phyloP scores from a whole-genome alignment of 306 rosid species.

The Glycine soja region DNA sequence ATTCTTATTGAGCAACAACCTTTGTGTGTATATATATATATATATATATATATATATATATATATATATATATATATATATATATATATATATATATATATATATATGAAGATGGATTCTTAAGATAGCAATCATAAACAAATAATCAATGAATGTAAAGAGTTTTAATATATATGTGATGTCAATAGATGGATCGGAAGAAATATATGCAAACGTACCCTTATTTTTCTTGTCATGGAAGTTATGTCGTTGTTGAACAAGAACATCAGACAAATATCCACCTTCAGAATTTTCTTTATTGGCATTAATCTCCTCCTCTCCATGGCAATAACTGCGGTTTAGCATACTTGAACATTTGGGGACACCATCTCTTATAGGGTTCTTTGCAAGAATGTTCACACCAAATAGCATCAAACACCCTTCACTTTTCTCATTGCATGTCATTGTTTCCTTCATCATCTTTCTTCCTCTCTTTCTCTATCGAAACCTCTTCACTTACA shows the following conservation, averaged over 20 bases:
- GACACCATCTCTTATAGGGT: neutral
- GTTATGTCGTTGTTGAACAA: slow-evolving; percentile 45
- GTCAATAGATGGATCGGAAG: neutral
- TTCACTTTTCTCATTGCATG: slow-evolving; percentile 44
- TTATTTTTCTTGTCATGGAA: slow-evolving; percentile 55
- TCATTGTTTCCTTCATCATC: slow-evolving; percentile 48
- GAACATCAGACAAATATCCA: slow-evolving; percentile 60
- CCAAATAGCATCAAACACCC: slow-evolving; percentile 63
- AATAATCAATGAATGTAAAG: too few relatives aligned
- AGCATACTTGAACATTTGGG: slow-evolving; percentile 52
- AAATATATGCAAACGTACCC: slow-evolving; percentile 35
- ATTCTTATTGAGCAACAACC: too few relatives aligned
- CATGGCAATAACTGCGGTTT: slow-evolving; percentile 44
- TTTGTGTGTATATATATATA: too few relatives aligned
- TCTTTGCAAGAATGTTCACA: slow-evolving; percentile 53
- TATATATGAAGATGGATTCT: too few relatives aligned
- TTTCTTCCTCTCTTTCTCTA: neutral
- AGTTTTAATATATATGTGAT: too few relatives aligned
- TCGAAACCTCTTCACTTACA: neutral
- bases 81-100: too few relatives aligned
- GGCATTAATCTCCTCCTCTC: neutral
- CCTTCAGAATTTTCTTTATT: slow-evolving; percentile 38
- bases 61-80: too few relatives aligned
- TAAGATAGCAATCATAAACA: too few relatives aligned
- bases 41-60: too few relatives aligned